Evolutionary conservation across 176 grass and related monocot species (phyloP).

Genomic region (Guadua angustifolia): DNA sequence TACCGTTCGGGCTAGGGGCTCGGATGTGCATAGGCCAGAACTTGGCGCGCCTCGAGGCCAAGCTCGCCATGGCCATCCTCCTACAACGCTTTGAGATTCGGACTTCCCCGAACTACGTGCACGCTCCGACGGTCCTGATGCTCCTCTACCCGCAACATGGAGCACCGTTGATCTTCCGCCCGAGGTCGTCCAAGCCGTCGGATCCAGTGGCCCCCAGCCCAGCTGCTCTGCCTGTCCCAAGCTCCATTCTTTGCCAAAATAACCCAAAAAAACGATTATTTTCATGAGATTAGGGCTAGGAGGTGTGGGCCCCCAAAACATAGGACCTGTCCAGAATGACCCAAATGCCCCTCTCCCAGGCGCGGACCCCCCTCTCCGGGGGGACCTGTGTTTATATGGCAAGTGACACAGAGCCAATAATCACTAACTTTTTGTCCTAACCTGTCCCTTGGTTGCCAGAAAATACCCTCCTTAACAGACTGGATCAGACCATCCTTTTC

Average conservation of each 20-base stretch:
- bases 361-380: too few species aligned
- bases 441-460: conserved; percentile 46
- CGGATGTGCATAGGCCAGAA: conserved; percentile 90
- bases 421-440: conserved; percentile 55
- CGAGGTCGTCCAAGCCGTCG: background rate
- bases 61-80: conserved; percentile 66
- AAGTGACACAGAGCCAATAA: conserved; percentile 49
- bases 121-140: conserved; percentile 79
- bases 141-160: conserved; percentile 82
- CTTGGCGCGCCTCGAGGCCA: conserved; percentile 66
- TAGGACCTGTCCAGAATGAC: conserved; percentile 25
- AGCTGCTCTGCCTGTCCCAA: background rate
- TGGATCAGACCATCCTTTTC: conserved; percentile 56
- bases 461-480: conserved; percentile 73
- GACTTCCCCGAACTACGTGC: conserved; percentile 59
- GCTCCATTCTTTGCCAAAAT: background rate
- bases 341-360: conserved; percentile 31
- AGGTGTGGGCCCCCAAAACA: background rate
- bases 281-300: background rate
- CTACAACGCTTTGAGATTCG: conserved; percentile 55
- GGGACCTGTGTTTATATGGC: conserved; percentile 45
- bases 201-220: background rate
- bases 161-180: conserved; percentile 64
- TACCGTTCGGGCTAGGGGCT: conserved; percentile 69
- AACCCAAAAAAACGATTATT: background rate